phyloP scores from a whole-genome alignment of 1,284 basidiomycete species.

The Mycosarcoma maydis region DNA sequence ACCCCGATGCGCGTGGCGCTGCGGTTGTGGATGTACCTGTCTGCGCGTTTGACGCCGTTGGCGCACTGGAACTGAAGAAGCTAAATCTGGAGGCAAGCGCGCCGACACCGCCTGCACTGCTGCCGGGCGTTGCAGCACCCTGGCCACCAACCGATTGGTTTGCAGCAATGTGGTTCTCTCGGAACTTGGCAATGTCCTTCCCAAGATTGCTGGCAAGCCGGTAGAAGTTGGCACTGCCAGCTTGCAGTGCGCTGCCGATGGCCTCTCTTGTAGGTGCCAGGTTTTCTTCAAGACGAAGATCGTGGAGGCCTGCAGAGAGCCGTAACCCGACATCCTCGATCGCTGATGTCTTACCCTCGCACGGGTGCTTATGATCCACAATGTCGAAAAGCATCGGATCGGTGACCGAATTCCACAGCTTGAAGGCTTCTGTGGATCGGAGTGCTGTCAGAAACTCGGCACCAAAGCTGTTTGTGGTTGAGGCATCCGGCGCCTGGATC shows the following conservation, averaged over 20 bases:
- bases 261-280: conserved; percentile 61
- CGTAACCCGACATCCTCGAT: conserved; percentile 63
- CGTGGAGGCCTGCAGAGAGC: conserved; percentile 60
- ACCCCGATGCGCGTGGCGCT: conserved; percentile 21
- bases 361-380: conserved; percentile 62
- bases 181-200: conserved; percentile 56
- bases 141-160: conserved; percentile 13
- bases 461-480: conserved; percentile 48
- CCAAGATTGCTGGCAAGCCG: conserved; percentile 56
- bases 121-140: conserved; percentile 1
- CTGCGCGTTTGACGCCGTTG: conserved; percentile 5
- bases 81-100: conserved; percentile 26
- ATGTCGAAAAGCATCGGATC: conserved; percentile 64
- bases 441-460: conserved; percentile 58
- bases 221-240: conserved; percentile 55
- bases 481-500: conserved; percentile 44
- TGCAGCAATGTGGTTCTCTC: conserved; percentile 27
- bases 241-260: conserved; percentile 58
- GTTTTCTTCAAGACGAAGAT: conserved; percentile 63
- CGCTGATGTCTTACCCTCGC: conserved; percentile 59
- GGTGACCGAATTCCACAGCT: conserved; percentile 53
- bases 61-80: conserved; percentile 20
- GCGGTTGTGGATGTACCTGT: not conserved
- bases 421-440: conserved; percentile 51
- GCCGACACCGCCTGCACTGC: conserved; percentile 10